Evolutionary conservation across 176 grass and related monocot species (phyloP), one percentile per base, ranked within the genome.

Genomic region (Hyparrhenia diplandra): DNA sequence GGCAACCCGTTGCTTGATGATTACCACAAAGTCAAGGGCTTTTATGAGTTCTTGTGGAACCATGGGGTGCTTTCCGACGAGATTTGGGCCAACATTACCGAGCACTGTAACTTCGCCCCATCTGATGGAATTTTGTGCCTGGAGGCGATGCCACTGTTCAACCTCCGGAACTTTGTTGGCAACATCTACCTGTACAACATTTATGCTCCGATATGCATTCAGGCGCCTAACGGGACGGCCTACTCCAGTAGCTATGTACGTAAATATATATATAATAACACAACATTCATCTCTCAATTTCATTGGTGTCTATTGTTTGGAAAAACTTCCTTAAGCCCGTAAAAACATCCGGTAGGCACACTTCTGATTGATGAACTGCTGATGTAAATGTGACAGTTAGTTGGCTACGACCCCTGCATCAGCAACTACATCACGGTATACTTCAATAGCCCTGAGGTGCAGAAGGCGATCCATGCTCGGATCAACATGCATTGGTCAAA

Each of bases 1-100:
- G 89, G 86, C 16, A 88, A 91, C 58, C 80, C 89, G 4, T 78
- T 29, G 40, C 71, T 91, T 0, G 82, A 88, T 29, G 5, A 23
- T 0, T 45, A 36, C 58, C 57, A 17, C 35, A 85, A 82, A 9
- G 45, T 17, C 1, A 36, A 85, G 57, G 83, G 80, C 14, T 2
- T 16, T 3, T 11, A 60, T 0, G 77, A 88, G 82, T 91, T 81
- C 49, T 8, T 85, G 18, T 91, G 89, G 89, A 88, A 6, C 74
- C 86, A 91, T 27, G 78, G 85, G 46, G 69, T 91, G 63, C 61
- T 91, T 41, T 91, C 82, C 28, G 71, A 88, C 21, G 81, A 87
- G 71, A 82, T 30, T 3, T 91, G 83, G 82, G 67, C 21, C 1
- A 16, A 62, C 3, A 89, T 92, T 31, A 65, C 29, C 18, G 78